Evolutionary conservation across 768 basidiomycete genomes (phyloP).

Genomic region (Rhodotorula paludigena): DNA sequence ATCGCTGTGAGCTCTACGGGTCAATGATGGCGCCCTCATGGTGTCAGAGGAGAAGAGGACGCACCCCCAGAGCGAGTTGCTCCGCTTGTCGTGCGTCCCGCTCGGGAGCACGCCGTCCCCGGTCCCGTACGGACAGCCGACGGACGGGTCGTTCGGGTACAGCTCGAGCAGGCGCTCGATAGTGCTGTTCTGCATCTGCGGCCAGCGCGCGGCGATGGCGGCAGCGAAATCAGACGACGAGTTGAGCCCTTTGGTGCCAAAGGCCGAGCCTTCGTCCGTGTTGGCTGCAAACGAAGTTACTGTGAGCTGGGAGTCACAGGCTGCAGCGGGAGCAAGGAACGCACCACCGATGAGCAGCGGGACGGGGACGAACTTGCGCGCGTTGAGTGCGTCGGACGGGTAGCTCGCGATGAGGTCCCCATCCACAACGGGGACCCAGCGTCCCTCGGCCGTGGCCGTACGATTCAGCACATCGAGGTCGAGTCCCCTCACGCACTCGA

Average conservation of each 20-base stretch:
- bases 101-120: constrained; percentile 35
- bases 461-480: constrained; percentile 28
- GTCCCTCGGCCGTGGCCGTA: constrained; percentile 14
- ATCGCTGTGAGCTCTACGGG: not conserved
- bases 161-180: constrained; percentile 18
- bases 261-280: constrained; percentile 30
- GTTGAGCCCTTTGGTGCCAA: constrained; percentile 18
- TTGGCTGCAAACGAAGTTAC: constrained; percentile 13
- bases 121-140: constrained; percentile 39
- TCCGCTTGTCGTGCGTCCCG: constrained; percentile 39
- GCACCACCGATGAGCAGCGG: constrained; percentile 36
- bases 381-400: constrained; percentile 7
- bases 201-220: constrained; percentile 1
- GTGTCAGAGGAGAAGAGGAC: not conserved
- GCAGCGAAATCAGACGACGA: constrained; percentile 12
- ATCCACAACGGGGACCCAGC: constrained; percentile 26
- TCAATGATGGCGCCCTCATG: not conserved
- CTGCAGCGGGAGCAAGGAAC: too few species aligned
- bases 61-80: constrained; percentile 1
- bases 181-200: constrained; percentile 10
- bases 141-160: constrained; percentile 29
- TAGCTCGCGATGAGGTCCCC: constrained; percentile 13
- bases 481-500: constrained; percentile 34
- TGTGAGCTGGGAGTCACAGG: not conserved
- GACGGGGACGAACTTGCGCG: constrained; percentile 19